Conservation (phyloP, 2,329 filamentous ascomycete genomes). For the Arthrobotrys entomopaga region DNA sequence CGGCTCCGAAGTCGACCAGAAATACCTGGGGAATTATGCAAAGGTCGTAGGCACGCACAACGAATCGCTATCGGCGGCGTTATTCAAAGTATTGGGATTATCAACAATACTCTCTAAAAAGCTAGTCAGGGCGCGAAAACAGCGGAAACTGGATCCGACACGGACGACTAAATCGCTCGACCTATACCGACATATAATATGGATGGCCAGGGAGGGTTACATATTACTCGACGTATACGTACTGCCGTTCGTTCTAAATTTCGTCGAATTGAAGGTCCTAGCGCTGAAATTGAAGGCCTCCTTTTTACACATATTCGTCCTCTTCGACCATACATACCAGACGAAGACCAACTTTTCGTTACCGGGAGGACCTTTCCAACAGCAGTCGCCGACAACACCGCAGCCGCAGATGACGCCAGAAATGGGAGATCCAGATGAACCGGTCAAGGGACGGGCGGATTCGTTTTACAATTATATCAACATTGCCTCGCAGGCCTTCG, state of each 20-base stretch:
- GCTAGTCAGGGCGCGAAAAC: slow-evolving; percentile 81
- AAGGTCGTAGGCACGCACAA: slow-evolving; percentile 80
- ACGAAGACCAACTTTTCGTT: slow-evolving; percentile 64
- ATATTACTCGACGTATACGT: slow-evolving; percentile 87
- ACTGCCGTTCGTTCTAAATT: slow-evolving; percentile 81
- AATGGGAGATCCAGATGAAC: slow-evolving; percentile 28
- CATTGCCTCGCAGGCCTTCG: slow-evolving; percentile 82
- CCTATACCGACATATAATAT: slow-evolving; percentile 90
- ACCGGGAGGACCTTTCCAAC: slow-evolving; percentile 40
- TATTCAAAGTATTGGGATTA: slow-evolving; percentile 90
- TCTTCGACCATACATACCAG: slow-evolving; percentile 73
- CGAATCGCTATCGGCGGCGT: slow-evolving; percentile 79
- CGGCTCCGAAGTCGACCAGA: slow-evolving; percentile 96
- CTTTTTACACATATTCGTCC: slow-evolving; percentile 95
- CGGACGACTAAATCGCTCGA: slow-evolving; percentile 81
- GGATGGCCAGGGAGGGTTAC: slow-evolving; percentile 91
- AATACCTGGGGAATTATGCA: slow-evolving; percentile 90
- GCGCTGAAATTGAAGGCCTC: slow-evolving; percentile 91
- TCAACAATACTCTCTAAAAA: slow-evolving; percentile 88
- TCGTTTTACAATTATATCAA: slow-evolving; percentile 76
- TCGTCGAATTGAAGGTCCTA: slow-evolving; percentile 85
- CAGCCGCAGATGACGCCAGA: slow-evolving; percentile 9
- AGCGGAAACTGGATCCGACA: slow-evolving; percentile 82
- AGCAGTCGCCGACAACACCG: slow-evolving; percentile 13
- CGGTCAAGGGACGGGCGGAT: slow-evolving; percentile 44